Conservation (phyloP, 345 rosid species). For the Salix caprea region DNA sequence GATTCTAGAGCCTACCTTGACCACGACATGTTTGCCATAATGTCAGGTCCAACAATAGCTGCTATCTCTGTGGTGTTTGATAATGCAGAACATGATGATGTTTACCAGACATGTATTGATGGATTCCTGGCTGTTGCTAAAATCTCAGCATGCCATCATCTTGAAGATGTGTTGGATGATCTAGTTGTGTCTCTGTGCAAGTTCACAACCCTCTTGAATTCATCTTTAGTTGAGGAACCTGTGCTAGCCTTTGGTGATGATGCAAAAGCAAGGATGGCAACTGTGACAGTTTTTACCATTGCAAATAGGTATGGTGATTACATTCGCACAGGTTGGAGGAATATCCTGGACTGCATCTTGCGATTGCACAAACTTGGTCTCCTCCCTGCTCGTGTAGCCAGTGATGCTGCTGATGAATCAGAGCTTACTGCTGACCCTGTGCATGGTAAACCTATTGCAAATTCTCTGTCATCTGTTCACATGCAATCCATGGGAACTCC, state of each 20-base stretch:
- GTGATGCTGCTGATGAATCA: constrained; percentile 97
- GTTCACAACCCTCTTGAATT: constrained; percentile 89
- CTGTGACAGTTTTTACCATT: constrained; percentile 91
- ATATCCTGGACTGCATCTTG: constrained; percentile 88
- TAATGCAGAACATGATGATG: constrained; percentile 95
- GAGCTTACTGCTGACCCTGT: constrained; percentile 75
- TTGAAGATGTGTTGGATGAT: constrained; percentile 97
- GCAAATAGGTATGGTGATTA: constrained; percentile 95
- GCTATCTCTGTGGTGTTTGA: constrained; percentile 98
- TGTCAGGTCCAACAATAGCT: constrained; percentile 99
- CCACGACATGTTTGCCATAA: constrained; percentile 96
- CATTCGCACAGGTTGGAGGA: constrained; percentile 95
- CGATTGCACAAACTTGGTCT: constrained; percentile 96
- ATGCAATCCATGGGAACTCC: constrained; percentile 85
- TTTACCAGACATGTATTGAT: constrained; percentile 92
- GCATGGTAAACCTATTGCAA: constrained; percentile 76
- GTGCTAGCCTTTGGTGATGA: constrained; percentile 96
- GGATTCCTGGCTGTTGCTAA: constrained; percentile 96
- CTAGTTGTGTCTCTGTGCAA: constrained; percentile 91
- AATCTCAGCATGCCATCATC: constrained; percentile 96
- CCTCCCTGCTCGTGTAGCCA: constrained; percentile 96
- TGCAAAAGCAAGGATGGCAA: constrained; percentile 91
- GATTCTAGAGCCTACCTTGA: constrained; percentile 87
- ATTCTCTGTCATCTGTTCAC: constrained; percentile 71
- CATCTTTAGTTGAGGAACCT: constrained; percentile 83